Conservation (phyloP, 2,329 filamentous ascomycete species). For the Claviceps lovelessii region DNA sequence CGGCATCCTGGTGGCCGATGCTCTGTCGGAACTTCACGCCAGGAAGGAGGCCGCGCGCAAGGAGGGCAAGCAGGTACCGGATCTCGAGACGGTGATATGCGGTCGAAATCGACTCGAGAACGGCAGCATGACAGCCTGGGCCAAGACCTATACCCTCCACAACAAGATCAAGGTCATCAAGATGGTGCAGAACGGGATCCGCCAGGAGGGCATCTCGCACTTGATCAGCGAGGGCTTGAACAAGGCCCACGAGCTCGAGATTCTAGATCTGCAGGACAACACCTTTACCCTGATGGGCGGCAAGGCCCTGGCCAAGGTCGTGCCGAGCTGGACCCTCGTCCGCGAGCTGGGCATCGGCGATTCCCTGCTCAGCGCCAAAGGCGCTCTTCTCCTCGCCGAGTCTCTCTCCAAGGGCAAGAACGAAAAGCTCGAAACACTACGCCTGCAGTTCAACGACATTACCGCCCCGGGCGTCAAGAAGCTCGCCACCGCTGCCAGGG, state of each 20-base stretch:
- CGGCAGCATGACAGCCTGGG: conserved; percentile 93
- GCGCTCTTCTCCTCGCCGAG: conserved; percentile 56
- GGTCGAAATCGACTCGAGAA: conserved; percentile 92
- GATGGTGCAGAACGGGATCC: conserved; percentile 98
- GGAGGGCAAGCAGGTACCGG: conserved; percentile 55
- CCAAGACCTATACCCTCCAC: conserved; percentile 71
- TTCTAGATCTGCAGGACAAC: conserved; percentile 91
- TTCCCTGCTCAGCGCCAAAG: conserved; percentile 67
- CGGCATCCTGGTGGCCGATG: conserved; percentile 76
- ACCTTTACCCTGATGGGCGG: conserved; percentile 79
- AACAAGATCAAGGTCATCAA: conserved; percentile 70
- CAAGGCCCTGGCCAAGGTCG: conserved; percentile 59
- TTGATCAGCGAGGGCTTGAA: conserved; percentile 67
- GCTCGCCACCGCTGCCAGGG: conserved; percentile 53
- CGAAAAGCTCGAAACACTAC: conserved; percentile 61
- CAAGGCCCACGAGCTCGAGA: conserved; percentile 52
- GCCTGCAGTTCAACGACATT: conserved; percentile 91
- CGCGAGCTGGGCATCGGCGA: conserved; percentile 81
- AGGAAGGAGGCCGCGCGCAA: conserved; percentile 71
- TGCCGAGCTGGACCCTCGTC: conserved; percentile 59
- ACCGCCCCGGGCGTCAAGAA: conserved; percentile 58
- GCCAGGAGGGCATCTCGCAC: conserved; percentile 77
- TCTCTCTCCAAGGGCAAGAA: conserved; percentile 66
- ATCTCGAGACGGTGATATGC: conserved; percentile 93
- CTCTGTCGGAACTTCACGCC: conserved; percentile 65